A percentile compares a stretch with the other conserved stretches of the same genome.
phyloP scores from a whole-genome alignment of 2,329 filamentous ascomycete genomes.

The Claviceps pazoutovae region DNA sequence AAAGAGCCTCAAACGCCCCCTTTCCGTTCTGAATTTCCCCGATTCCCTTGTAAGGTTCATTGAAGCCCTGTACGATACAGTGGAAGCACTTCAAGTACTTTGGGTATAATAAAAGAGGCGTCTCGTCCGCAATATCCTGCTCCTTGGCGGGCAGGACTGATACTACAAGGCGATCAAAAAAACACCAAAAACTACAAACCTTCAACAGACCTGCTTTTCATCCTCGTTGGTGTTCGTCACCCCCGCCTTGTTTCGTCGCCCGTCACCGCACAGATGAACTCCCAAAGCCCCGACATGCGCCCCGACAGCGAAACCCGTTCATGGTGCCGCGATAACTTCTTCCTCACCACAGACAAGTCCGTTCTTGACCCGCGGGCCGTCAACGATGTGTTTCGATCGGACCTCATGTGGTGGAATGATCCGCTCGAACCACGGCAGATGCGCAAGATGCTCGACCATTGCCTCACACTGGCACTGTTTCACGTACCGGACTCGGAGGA shows the following conservation, averaged over 20 bases:
- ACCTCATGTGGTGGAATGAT: conserved; percentile 48
- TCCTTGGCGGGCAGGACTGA: too few species aligned
- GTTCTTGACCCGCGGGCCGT: conserved; percentile 41
- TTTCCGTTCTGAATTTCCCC: too few species aligned
- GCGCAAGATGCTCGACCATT: conserved; percentile 40
- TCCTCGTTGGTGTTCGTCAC: neutral
- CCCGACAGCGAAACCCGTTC: conserved; percentile 22
- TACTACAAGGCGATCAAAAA: too few species aligned
- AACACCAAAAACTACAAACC: too few species aligned
- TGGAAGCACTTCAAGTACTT: too few species aligned
- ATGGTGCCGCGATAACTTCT: conserved; percentile 40
- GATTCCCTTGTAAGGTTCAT: too few species aligned
- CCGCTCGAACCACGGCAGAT: conserved; percentile 33
- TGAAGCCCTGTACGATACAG: too few species aligned
- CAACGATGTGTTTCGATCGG: conserved; percentile 40
- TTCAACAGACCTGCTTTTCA: neutral
- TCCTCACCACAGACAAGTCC: conserved; percentile 45
- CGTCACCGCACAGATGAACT: conserved; percentile 4
- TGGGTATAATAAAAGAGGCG: too few species aligned
- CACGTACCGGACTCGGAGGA: conserved; percentile 23
- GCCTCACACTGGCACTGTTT: conserved; percentile 47
- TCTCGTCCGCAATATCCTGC: too few species aligned
- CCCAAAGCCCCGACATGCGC: conserved; percentile 9
- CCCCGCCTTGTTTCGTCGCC: neutral
- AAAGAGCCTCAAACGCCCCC: too few species aligned